phyloP scores from a whole-genome alignment of 441 rosid genomes.

The Eugenia klotzschiana region DNA sequence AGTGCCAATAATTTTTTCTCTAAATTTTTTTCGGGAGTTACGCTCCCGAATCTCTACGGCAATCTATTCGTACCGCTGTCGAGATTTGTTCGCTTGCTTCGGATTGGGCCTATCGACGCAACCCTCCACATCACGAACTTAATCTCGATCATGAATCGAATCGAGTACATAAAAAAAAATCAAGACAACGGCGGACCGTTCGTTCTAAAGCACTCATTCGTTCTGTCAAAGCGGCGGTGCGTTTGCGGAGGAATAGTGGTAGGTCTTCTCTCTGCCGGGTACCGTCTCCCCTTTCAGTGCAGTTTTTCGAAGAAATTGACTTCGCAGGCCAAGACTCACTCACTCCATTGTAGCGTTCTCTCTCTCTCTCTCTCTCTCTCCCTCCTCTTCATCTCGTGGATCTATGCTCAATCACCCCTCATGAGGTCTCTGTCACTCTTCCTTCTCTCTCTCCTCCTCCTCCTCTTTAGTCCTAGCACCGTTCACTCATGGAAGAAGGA shows the following conservation, averaged over 20 bases:
- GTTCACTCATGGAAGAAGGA: conserved; percentile 79
- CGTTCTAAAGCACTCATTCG: not conserved
- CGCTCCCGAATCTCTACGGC: too few species aligned
- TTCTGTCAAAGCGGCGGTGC: not conserved
- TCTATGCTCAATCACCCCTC: conserved; percentile 7
- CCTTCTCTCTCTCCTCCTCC: conserved; percentile 19
- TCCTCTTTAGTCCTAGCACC: conserved; percentile 10
- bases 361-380: too few species aligned
- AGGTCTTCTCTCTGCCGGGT: not conserved
- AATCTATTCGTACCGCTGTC: too few species aligned
- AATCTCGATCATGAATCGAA: too few species aligned
- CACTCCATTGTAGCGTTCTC: not conserved
- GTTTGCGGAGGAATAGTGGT: not conserved
- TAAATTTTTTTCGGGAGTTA: too few species aligned
- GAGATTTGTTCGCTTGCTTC: too few species aligned
- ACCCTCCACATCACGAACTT: too few species aligned
- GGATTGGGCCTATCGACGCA: too few species aligned
- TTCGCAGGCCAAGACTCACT: not conserved
- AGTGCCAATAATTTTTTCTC: too few species aligned
- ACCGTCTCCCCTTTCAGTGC: not conserved
- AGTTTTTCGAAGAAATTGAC: not conserved
- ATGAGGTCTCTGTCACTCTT: conserved; percentile 19
- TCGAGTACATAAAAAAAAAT: too few species aligned
- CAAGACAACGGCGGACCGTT: too few species aligned
- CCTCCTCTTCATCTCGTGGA: not conserved